phyloP scores from a whole-genome alignment of 163 green algal species.

The Volvox carteri region DNA sequence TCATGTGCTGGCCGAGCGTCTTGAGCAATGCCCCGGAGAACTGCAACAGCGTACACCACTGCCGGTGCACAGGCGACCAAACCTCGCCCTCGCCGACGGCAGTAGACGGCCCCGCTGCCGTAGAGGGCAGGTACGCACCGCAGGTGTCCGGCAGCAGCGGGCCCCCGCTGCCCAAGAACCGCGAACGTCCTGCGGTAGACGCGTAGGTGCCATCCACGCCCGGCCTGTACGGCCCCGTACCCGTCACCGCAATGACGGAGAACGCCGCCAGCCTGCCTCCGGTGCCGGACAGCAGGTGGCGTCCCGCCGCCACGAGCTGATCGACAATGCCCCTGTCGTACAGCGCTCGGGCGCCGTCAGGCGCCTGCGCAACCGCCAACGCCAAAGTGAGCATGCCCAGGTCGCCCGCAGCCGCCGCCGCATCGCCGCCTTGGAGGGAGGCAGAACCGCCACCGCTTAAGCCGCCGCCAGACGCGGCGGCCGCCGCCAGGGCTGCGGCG shows the following conservation, averaged over 20 bases:
- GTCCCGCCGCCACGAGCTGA: constrained; percentile 33
- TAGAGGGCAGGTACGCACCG: constrained; percentile 30
- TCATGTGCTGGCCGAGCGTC: constrained; percentile 60
- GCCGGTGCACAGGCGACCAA: constrained; percentile 67
- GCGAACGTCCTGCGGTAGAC: neutral
- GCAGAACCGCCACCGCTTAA: neutral
- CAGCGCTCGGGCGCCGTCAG: constrained; percentile 62
- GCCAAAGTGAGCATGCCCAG: constrained; percentile 63
- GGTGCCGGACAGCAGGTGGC: constrained; percentile 56
- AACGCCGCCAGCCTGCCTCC: constrained; percentile 50
- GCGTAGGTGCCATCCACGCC: constrained; percentile 40
- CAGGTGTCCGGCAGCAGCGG: constrained; percentile 6
- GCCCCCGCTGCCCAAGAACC: no score
- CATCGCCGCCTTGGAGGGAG: constrained; percentile 23
- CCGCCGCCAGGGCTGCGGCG: constrained; percentile 3
- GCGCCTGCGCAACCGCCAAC: constrained; percentile 54
- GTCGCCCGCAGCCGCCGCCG: constrained; percentile 39
- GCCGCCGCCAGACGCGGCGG: constrained; percentile 7
- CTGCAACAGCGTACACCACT: constrained; percentile 69
- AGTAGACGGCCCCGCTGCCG: neutral
- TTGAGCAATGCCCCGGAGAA: constrained; percentile 55
- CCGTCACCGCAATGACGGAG: constrained; percentile 31
- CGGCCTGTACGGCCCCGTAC: constrained; percentile 43
- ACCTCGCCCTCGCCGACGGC: constrained; percentile 23
- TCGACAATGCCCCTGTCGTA: constrained; percentile 58